These are phyloP conservation scores for Monosporozyma unispora DNA, from an alignment of 805 yeast species.

Conservation along the genomic window DNA sequence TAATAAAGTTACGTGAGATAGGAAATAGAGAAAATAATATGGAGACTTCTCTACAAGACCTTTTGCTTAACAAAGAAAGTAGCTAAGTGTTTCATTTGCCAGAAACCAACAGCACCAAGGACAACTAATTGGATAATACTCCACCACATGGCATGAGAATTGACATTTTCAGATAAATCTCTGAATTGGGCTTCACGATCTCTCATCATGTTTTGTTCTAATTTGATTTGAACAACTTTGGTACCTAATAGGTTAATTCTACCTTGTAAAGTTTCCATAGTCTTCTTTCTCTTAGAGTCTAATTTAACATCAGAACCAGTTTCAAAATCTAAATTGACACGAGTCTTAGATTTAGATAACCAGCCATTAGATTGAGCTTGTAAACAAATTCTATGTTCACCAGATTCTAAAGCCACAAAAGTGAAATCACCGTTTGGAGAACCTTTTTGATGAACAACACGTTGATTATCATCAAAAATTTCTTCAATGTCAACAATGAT, in stretches of 20 bases:
- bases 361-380: slow-evolving; percentile 47
- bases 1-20: background rate
- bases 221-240: slow-evolving; percentile 50
- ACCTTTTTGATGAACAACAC: slow-evolving; percentile 64
- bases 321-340: slow-evolving; percentile 55
- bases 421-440: slow-evolving; percentile 60
- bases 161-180: slow-evolving; percentile 62
- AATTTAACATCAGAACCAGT: slow-evolving; percentile 57
- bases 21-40: background rate
- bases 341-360: slow-evolving; percentile 49
- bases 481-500: slow-evolving; percentile 44
- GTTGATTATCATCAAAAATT: slow-evolving; percentile 68
- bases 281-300: slow-evolving; percentile 58
- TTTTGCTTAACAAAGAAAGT: slow-evolving; percentile 74
- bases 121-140: slow-evolving; percentile 57
- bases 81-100: slow-evolving; percentile 68
- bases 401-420: slow-evolving; percentile 63
- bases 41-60: slow-evolving; percentile 22
- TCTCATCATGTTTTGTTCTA: slow-evolving; percentile 61
- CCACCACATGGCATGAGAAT: slow-evolving; percentile 66
- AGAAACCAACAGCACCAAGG: slow-evolving; percentile 56
- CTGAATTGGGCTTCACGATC: slow-evolving; percentile 69
- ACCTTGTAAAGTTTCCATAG: slow-evolving; percentile 46
- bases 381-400: slow-evolving; percentile 72
- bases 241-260: slow-evolving; percentile 47